Evolutionary conservation across 768 basidiomycete species (phyloP).

Genomic region (Lactarius evosmus): DNA sequence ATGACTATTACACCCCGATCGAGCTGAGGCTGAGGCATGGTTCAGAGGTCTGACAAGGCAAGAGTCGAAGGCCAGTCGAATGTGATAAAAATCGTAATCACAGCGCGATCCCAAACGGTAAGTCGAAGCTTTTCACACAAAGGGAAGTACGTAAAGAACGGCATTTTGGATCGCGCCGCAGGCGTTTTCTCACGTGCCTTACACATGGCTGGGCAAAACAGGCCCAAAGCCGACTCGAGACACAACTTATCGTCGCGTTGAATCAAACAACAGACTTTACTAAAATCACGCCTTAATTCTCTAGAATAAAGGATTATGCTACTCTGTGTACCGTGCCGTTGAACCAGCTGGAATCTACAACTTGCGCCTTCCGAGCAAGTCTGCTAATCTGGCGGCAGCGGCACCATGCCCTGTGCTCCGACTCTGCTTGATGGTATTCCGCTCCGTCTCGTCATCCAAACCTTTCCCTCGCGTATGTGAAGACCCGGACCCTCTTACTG

Average conservation of each 20-base stretch:
- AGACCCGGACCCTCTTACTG: slow-evolving; percentile 8
- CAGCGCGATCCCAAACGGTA: too few relatives aligned
- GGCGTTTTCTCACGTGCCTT: too few relatives aligned
- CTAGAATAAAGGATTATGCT: not conserved
- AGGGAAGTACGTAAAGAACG: too few relatives aligned
- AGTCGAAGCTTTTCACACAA: too few relatives aligned
- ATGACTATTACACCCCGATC: slow-evolving; percentile 4
- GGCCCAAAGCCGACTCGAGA: too few relatives aligned
- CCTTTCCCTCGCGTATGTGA: slow-evolving; percentile 2
- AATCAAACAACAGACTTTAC: not conserved
- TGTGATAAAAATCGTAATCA: too few relatives aligned
- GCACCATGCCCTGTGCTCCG: slow-evolving; percentile 38
- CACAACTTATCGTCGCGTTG: not conserved
- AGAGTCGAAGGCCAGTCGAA: too few relatives aligned
- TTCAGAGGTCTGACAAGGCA: not conserved
- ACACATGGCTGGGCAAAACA: too few relatives aligned
- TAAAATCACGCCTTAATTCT: not conserved
- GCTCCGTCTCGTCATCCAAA: slow-evolving; percentile 19
- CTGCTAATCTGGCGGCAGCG: slow-evolving; percentile 53
- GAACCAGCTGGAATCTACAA: not conserved
- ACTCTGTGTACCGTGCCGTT: not conserved
- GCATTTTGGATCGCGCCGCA: too few relatives aligned
- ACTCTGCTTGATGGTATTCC: slow-evolving; percentile 26
- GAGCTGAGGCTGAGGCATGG: not conserved
- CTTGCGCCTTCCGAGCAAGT: slow-evolving; percentile 45